phyloP scores from a whole-genome alignment of 805 yeast genomes.

The Saturnispora dispora region DNA sequence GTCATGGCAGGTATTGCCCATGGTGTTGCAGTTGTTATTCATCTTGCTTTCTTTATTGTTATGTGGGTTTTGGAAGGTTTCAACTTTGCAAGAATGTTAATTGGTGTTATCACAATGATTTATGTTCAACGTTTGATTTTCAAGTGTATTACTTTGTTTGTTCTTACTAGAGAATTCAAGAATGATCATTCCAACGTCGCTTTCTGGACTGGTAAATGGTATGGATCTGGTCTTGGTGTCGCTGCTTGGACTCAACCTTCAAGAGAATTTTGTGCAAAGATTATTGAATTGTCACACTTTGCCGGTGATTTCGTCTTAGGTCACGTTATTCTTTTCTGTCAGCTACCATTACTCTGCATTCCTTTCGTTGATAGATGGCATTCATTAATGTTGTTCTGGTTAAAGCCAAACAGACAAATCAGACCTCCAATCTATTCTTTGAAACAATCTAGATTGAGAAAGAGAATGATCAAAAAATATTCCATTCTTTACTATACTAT shows the following conservation, averaged over 20 bases:
- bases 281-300: conserved; percentile 88
- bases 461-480: conserved; percentile 95
- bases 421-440: conserved; percentile 96
- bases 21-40: conserved; percentile 84
- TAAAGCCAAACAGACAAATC: conserved; percentile 91
- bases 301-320: conserved; percentile 96
- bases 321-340: conserved; percentile 77
- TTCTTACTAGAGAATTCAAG: conserved; percentile 92
- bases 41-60: conserved; percentile 80
- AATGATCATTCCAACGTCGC: conserved; percentile 93
- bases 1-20: conserved; percentile 94
- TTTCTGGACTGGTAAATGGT: conserved; percentile 99
- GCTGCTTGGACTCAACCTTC: conserved; percentile 92
- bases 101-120: conserved; percentile 78
- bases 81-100: conserved; percentile 74
- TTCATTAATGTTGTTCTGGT: conserved; percentile 97
- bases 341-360: conserved; percentile 74
- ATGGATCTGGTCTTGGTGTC: conserved; percentile 86
- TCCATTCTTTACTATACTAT: conserved; percentile 69
- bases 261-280: conserved; percentile 91
- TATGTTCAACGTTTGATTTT: conserved; percentile 82
- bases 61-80: conserved; percentile 97
- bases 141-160: conserved; percentile 68
- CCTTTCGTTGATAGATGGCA: conserved; percentile 97
- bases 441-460: conserved; percentile 92